Conservation (phyloP, 2,329 filamentous ascomycete species). For the Macrophomina phaseolina region DNA sequence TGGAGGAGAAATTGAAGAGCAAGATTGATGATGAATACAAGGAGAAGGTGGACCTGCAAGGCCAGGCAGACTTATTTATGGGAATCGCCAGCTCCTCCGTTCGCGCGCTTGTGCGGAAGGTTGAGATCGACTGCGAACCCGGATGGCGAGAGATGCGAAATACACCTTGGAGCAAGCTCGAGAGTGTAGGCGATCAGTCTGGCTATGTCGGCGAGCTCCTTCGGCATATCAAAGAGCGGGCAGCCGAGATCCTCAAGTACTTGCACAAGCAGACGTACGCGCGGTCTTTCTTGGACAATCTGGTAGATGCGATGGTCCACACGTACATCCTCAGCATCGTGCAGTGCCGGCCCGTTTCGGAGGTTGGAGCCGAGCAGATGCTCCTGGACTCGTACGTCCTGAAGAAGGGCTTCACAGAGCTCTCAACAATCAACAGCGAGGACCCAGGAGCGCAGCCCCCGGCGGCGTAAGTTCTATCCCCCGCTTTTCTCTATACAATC, state of each 20-base stretch:
- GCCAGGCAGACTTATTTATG: conserved; percentile 93
- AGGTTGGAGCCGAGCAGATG: conserved; percentile 97
- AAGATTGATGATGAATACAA: conserved; percentile 82
- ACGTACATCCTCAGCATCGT: conserved; percentile 84
- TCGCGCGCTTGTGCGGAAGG: conserved; percentile 79
- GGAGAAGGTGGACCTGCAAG: conserved; percentile 80
- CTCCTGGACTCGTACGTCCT: conserved; percentile 92
- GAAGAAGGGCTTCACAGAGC: conserved; percentile 75
- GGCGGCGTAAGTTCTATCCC: conserved; percentile 44
- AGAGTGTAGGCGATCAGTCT: conserved; percentile 91
- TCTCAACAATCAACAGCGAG: conserved; percentile 65
- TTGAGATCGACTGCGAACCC: conserved; percentile 81
- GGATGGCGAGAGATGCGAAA: conserved; percentile 98
- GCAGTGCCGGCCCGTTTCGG: conserved; percentile 87
- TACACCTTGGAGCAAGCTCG: conserved; percentile 92
- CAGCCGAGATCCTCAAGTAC: conserved; percentile 75
- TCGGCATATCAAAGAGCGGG: conserved; percentile 71
- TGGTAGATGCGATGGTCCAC: conserved; percentile 85
- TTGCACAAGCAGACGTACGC: conserved; percentile 93
- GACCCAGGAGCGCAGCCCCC: conserved; percentile 64
- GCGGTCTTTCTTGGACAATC: conserved; percentile 90
- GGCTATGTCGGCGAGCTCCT: conserved; percentile 86
- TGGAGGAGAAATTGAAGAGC: conserved; percentile 93
- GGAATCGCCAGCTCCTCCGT: conserved; percentile 90
- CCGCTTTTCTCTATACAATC: neutral